Evolutionary conservation across 164 flowering plant genomes (phyloP).

Genomic region (Stephania cephalantha): DNA sequence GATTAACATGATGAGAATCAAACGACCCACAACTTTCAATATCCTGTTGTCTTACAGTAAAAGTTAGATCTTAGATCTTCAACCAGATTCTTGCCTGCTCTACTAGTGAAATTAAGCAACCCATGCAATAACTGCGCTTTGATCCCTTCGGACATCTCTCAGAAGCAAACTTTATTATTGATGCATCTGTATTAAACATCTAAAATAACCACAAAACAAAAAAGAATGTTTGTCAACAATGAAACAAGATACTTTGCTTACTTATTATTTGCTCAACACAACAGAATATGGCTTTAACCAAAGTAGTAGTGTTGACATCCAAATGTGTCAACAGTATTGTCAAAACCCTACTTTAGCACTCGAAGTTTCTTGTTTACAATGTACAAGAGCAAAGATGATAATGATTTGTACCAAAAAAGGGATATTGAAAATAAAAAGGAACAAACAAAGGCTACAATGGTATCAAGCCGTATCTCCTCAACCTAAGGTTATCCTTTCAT

Average conservation of each 20-base stretch:
- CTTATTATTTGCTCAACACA: not conserved
- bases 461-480: no score
- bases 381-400: no score
- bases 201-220: constrained; percentile 22
- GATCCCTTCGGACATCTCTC: constrained; percentile 38
- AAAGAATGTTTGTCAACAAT: not conserved
- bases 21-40: constrained; percentile 5
- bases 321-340: not conserved
- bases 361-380: no score
- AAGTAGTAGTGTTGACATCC: not conserved
- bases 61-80: not conserved
- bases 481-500: no score
- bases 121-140: constrained; percentile 68
- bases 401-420: no score
- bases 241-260: not conserved
- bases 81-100: constrained; percentile 61
- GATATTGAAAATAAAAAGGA: no score
- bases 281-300: not conserved
- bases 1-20: not conserved
- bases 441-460: no score
- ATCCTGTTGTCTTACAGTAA: not conserved
- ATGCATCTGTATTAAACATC: constrained; percentile 51
- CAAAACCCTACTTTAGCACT: no score
- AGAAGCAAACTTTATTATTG: constrained; percentile 49
- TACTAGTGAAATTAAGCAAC: constrained; percentile 72